Conservation (phyloP, 352 stramenopile species). For the Pythium vanterpoolii region DNA sequence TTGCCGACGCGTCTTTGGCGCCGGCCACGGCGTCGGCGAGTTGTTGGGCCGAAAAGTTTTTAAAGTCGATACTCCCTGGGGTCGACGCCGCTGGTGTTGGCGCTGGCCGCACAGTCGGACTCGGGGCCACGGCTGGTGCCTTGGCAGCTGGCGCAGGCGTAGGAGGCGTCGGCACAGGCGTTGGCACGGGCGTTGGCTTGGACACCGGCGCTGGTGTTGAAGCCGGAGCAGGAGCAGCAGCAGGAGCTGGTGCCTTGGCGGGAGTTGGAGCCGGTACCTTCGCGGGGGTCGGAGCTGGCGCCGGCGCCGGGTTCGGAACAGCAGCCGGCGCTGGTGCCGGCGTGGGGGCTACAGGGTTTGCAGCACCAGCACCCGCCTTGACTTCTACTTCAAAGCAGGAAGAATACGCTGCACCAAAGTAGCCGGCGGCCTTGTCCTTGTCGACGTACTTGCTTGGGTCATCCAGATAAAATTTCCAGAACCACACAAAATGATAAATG, state of each 20-base stretch:
- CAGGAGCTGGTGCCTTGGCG: not conserved
- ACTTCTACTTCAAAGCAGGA: conserved; percentile 72
- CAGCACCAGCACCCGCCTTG: conserved; percentile 11
- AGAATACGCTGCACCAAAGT: conserved; percentile 65
- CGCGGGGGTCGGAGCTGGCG: not conserved
- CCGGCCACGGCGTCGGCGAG: conserved; percentile 18
- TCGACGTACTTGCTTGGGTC: conserved; percentile 46
- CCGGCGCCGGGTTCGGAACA: not conserved
- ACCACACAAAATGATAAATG: conserved; percentile 70
- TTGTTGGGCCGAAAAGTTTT: conserved; percentile 18
- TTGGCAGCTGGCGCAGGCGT: conserved; percentile 18
- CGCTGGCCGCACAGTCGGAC: conserved; percentile 6
- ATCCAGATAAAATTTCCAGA: conserved; percentile 67
- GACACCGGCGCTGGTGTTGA: conserved; percentile 1
- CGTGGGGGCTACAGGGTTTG: not conserved
- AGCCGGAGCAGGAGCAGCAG: not conserved
- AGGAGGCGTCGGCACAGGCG: conserved; percentile 3
- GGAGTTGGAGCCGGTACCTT: not conserved
- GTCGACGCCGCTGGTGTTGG: conserved; percentile 16
- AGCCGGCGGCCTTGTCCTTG: conserved; percentile 41
- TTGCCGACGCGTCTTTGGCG: conserved; percentile 12
- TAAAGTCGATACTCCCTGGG: conserved; percentile 12
- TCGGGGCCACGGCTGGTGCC: conserved; percentile 6
- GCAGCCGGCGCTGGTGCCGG: not conserved
- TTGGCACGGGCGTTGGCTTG: not conserved